Percentiles rank a stretch among this genome's conserved stretches.
These are phyloP conservation scores for Malassezia arunalokei DNA, from an alignment of 1,284 basidiomycete species.

Conservation along the genomic window DNA sequence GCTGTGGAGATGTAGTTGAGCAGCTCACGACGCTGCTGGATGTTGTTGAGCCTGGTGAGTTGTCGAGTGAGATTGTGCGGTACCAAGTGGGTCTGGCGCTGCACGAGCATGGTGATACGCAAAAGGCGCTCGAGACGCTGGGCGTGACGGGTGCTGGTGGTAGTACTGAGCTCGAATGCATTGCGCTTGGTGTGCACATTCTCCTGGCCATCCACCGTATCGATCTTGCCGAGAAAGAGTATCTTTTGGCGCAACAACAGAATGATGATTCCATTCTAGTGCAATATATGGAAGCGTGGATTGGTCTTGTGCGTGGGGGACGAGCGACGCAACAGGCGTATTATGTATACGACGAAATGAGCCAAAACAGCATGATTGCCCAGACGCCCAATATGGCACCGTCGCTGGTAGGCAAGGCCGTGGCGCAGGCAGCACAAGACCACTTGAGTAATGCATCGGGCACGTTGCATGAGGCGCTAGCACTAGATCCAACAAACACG, in stretches of 20 bases:
- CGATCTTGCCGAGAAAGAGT: slow-evolving; percentile 40
- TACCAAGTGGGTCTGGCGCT: slow-evolving; percentile 26
- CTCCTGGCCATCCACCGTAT: slow-evolving; percentile 37
- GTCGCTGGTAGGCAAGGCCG: slow-evolving; percentile 34
- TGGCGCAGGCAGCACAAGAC: slow-evolving; percentile 26
- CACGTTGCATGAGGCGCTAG: slow-evolving; percentile 23
- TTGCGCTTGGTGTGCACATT: slow-evolving; percentile 43
- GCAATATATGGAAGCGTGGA: slow-evolving; percentile 42
- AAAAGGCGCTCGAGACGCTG: slow-evolving; percentile 35
- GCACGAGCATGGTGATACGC: slow-evolving; percentile 27
- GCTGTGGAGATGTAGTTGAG: slow-evolving; percentile 20
- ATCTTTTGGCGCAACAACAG: slow-evolving; percentile 34
- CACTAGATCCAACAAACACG: neutral
- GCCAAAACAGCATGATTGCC: slow-evolving; percentile 27
- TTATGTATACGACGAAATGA: slow-evolving; percentile 45
- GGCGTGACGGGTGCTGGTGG: slow-evolving; percentile 19
- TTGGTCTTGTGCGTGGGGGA: slow-evolving; percentile 36
- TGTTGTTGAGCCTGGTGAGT: slow-evolving; percentile 29
- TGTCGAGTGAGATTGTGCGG: slow-evolving; percentile 24
- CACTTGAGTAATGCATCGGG: slow-evolving; percentile 20
- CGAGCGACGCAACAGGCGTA: slow-evolving; percentile 41
- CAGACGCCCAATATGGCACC: slow-evolving; percentile 22
- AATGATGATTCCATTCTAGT: slow-evolving; percentile 43
- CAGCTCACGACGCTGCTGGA: slow-evolving; percentile 36
- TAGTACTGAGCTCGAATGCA: slow-evolving; percentile 34